These are phyloP conservation scores for Juncus inflexus DNA, from an alignment of 176 grass and related monocot species.

Conservation along the genomic window DNA sequence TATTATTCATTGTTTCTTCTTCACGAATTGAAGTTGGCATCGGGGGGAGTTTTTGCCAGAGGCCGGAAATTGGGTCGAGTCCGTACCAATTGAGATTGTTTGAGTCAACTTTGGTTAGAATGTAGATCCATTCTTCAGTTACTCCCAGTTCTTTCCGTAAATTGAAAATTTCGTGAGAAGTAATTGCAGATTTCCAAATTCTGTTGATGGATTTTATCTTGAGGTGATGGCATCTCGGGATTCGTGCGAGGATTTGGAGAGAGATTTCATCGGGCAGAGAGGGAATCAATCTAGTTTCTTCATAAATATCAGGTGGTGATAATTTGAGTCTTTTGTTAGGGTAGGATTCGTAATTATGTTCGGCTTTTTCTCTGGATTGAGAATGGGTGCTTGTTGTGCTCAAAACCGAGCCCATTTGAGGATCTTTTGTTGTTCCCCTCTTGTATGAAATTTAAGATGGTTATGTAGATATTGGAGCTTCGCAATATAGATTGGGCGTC, in stretches of 20 bases:
- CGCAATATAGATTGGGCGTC: background rate
- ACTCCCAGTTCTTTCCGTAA: slow-evolving; percentile 58
- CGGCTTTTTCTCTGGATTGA: slow-evolving; percentile 15
- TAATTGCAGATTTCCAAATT: slow-evolving; percentile 58
- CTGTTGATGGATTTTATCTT: slow-evolving; percentile 59
- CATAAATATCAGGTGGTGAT: slow-evolving; percentile 27
- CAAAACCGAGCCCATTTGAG: slow-evolving; percentile 63
- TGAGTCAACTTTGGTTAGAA: slow-evolving; percentile 55
- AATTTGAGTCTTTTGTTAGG: slow-evolving; percentile 55
- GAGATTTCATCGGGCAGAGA: slow-evolving; percentile 76
- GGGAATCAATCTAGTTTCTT: slow-evolving; percentile 52
- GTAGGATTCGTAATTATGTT: slow-evolving; percentile 24
- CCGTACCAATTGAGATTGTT: slow-evolving; percentile 64
- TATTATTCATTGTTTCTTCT: slow-evolving; percentile 44
- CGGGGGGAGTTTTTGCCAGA: slow-evolving; percentile 69
- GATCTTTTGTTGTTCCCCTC: background rate
- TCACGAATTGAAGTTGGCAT: slow-evolving; percentile 37
- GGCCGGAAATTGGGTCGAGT: slow-evolving; percentile 45
- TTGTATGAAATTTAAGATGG: background rate
- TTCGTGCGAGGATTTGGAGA: slow-evolving; percentile 73
- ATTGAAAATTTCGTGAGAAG: slow-evolving; percentile 44
- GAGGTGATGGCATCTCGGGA: slow-evolving; percentile 54
- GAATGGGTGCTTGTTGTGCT: slow-evolving; percentile 27
- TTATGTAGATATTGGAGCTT: background rate
- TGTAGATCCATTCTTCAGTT: slow-evolving; percentile 82